These are phyloP conservation scores for Phyllosticta citriasiana DNA, from an alignment of 2,329 filamentous ascomycete genomes.

Conservation along the genomic window DNA sequence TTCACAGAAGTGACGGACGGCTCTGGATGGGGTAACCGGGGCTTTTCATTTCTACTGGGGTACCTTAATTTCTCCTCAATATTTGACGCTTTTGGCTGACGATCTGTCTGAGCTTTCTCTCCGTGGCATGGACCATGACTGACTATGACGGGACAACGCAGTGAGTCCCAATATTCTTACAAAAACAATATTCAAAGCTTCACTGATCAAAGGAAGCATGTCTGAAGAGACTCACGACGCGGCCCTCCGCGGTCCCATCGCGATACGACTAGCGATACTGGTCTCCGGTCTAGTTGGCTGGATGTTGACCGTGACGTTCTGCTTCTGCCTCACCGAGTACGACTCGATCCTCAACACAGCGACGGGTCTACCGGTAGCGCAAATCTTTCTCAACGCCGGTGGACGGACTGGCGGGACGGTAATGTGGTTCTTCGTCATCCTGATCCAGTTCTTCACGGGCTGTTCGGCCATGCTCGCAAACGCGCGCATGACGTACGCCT, in stretches of 20 bases:
- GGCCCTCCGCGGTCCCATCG: slow-evolving; percentile 48
- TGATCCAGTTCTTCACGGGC: slow-evolving; percentile 56
- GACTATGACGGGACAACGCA: slow-evolving; percentile 59
- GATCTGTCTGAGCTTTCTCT: slow-evolving; percentile 34
- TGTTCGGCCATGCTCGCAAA: slow-evolving; percentile 55
- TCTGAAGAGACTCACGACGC: slow-evolving; percentile 58
- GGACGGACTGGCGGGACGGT: slow-evolving; percentile 46
- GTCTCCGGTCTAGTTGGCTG: slow-evolving; percentile 52
- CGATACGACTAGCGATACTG: slow-evolving; percentile 49
- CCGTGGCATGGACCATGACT: slow-evolving; percentile 56
- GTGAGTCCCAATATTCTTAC: slow-evolving; percentile 32
- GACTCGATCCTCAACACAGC: slow-evolving; percentile 46
- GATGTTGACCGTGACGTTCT: slow-evolving; percentile 53
- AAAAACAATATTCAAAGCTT: neutral
- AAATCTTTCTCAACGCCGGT: slow-evolving; percentile 49
- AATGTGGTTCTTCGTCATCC: slow-evolving; percentile 53
- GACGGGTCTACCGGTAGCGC: slow-evolving; percentile 51
- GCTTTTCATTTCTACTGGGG: slow-evolving; percentile 53
- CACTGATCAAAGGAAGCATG: slow-evolving; percentile 35
- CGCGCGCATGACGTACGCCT: slow-evolving; percentile 53
- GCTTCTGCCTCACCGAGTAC: slow-evolving; percentile 51
- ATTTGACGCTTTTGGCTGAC: slow-evolving; percentile 14
- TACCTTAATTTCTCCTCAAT: slow-evolving; percentile 23
- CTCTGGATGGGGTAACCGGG: slow-evolving; percentile 52
- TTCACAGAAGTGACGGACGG: slow-evolving; percentile 52